Percentiles rank a stretch among this genome's conserved stretches.
These are phyloP conservation scores for Capsicum baccatum DNA, from an alignment of 257 asterid species.

Conservation along the genomic window DNA sequence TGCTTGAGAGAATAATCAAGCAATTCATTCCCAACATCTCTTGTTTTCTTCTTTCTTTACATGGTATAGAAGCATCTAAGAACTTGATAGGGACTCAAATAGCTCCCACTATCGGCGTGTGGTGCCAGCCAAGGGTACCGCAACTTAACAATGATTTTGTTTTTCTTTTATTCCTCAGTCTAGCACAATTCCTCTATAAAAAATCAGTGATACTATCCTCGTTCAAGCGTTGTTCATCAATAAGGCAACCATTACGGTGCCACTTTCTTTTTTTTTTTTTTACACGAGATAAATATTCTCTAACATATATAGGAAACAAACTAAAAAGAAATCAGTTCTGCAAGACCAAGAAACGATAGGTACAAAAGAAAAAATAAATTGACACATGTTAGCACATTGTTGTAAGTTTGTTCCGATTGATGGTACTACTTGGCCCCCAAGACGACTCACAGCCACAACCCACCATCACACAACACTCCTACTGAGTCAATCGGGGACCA, in stretches of 20 bases:
- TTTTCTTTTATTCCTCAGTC: background rate
- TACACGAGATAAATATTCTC: background rate
- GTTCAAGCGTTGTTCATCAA: background rate
- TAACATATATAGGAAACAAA: background rate
- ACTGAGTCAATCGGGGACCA: background rate
- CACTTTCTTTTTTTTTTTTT: background rate
- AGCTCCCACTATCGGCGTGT: background rate
- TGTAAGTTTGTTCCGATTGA: background rate
- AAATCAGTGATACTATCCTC: background rate
- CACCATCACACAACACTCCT: conserved; percentile 10
- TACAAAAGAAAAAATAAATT: background rate
- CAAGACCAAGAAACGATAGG: background rate
- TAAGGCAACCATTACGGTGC: background rate
- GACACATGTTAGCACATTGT: background rate
- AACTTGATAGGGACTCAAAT: background rate
- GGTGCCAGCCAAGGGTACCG: background rate
- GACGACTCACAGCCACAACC: background rate
- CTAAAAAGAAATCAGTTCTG: background rate
- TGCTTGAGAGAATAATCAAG: background rate
- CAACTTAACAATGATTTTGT: background rate
- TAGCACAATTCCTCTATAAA: background rate
- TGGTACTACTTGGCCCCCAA: background rate
- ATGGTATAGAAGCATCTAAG: background rate
- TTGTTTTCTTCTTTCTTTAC: background rate
- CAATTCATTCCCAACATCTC: background rate